Evolutionary conservation across 169 alveolate genomes (phyloP).

Genomic region (Perkinsus chesapeaki): DNA sequence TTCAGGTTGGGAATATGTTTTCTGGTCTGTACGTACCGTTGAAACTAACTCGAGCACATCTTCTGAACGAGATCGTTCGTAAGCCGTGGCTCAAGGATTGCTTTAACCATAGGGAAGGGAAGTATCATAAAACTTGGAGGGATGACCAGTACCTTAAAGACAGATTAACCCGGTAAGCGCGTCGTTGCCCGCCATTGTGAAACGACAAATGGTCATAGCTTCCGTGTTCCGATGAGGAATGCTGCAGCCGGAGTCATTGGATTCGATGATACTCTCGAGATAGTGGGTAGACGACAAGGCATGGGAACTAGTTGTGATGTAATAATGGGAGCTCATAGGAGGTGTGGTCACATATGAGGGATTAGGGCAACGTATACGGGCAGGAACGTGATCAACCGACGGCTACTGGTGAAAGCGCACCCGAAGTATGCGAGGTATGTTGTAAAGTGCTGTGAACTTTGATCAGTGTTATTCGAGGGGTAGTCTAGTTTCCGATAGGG

Average conservation of each 20-base stretch:
- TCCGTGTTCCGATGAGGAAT: background rate
- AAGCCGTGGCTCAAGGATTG: conserved; percentile 1
- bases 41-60: background rate
- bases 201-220: background rate
- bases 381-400: too few relatives aligned
- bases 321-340: too few relatives aligned
- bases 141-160: background rate
- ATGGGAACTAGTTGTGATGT: too few relatives aligned
- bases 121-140: background rate
- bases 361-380: too few relatives aligned
- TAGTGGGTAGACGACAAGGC: too few relatives aligned
- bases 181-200: background rate
- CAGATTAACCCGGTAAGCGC: background rate
- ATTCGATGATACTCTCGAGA: too few relatives aligned
- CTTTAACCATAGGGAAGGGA: background rate
- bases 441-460: too few relatives aligned
- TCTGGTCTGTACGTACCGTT: background rate
- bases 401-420: too few relatives aligned
- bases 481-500: too few relatives aligned
- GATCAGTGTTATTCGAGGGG: too few relatives aligned
- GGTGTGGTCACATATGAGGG: too few relatives aligned
- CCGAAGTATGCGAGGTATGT: too few relatives aligned
- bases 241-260: background rate
- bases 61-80: background rate
- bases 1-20: background rate